phyloP scores from a whole-genome alignment of 1,284 basidiomycete genomes.

The Hypsizygus ulmarius region DNA sequence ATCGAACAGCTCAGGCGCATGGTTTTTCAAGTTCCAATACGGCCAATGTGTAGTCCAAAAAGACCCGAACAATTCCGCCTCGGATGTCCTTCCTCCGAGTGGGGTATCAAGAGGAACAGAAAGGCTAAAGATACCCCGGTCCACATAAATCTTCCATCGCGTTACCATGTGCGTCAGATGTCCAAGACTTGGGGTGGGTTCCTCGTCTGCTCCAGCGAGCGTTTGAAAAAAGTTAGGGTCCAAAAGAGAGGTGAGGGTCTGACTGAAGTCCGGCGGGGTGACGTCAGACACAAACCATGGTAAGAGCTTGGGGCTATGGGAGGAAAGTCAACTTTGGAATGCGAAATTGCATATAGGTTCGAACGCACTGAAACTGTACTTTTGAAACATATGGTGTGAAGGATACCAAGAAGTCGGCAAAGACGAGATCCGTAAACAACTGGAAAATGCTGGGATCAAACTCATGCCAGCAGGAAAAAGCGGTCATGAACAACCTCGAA shows the following conservation, averaged over 20 bases:
- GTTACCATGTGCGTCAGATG: conserved; percentile 61
- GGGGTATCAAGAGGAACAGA: conserved; percentile 66
- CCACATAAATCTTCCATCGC: conserved; percentile 76
- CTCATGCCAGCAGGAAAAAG: background rate
- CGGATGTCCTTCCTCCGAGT: conserved; percentile 47
- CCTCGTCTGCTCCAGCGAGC: conserved; percentile 18
- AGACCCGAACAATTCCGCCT: conserved; percentile 34
- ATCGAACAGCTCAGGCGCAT: conserved; percentile 58
- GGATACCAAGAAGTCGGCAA: conserved; percentile 92
- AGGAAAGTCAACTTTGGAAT: conserved; percentile 10
- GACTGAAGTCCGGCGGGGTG: conserved; percentile 73
- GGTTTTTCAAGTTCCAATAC: conserved; percentile 76
- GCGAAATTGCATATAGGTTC: background rate
- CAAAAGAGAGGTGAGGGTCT: conserved; percentile 48
- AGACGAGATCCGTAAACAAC: conserved; percentile 91
- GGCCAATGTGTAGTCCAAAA: conserved; percentile 88
- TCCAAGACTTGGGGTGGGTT: conserved; percentile 23
- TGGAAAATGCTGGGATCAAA: conserved; percentile 27
- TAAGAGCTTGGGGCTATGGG: conserved; percentile 75
- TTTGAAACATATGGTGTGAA: conserved; percentile 79
- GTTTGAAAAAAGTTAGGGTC: conserved; percentile 61
- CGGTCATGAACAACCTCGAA: conserved; percentile 64
- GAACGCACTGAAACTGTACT: conserved; percentile 81
- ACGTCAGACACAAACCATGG: conserved; percentile 96
- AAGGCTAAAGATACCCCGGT: conserved; percentile 70